Percentiles rank a stretch among this genome's conserved stretches.
These are phyloP conservation scores for Pichia cabralensis DNA, from an alignment of 805 yeast species.

Conservation along the genomic window DNA sequence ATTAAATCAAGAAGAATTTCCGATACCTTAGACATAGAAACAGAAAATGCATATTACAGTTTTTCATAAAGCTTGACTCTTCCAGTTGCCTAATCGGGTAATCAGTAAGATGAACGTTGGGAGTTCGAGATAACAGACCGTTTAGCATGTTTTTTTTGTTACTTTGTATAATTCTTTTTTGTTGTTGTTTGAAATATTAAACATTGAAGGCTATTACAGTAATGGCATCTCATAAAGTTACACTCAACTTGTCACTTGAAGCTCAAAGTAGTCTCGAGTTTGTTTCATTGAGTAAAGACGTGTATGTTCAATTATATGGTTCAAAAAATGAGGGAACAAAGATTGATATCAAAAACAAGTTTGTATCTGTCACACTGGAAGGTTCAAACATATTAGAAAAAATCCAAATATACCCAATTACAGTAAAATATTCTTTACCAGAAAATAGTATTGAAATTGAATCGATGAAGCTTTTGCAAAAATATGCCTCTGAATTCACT, in stretches of 20 bases:
- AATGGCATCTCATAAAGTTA: conserved; percentile 15
- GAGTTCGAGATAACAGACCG: too few species aligned
- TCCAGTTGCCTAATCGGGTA: too few species aligned
- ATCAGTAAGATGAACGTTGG: too few species aligned
- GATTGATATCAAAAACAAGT: conserved; percentile 5
- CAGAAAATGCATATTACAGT: too few species aligned
- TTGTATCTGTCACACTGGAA: conserved; percentile 14
- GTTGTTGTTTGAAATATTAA: too few species aligned
- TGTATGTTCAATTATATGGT: conserved; percentile 11
- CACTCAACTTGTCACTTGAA: too few species aligned
- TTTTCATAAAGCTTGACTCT: too few species aligned
- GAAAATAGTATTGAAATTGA: conserved; percentile 28
- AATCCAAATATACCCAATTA: conserved; percentile 29
- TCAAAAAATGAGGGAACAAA: neutral
- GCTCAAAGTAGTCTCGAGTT: conserved; percentile 14
- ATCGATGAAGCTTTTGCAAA: conserved; percentile 28
- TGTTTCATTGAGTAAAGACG: conserved; percentile 12
- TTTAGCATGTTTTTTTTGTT: neutral
- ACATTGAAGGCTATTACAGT: conserved; percentile 9
- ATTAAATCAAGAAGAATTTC: too few species aligned
- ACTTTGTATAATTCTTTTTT: neutral
- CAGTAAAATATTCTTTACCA: conserved; percentile 16
- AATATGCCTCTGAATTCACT: conserved; percentile 32
- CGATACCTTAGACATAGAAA: too few species aligned
- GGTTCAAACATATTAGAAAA: conserved; percentile 18